phyloP scores from a whole-genome alignment of 140 eudicot species.

The Senecio squalidus region DNA sequence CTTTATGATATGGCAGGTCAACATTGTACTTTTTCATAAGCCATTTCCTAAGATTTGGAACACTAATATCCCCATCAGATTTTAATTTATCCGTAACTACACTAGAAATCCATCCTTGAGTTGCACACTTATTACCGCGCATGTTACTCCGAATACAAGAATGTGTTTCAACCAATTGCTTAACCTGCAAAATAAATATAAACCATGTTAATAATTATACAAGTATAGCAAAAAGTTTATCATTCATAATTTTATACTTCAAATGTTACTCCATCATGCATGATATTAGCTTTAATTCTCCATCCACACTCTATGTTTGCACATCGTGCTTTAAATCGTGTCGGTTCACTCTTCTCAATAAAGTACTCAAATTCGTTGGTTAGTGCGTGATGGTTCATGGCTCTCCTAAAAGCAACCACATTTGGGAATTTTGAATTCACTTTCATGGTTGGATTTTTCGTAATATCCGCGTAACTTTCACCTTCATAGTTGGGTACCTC shows the following conservation, averaged over 20 bases:
- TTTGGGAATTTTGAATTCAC: neutral
- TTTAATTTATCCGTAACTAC: neutral
- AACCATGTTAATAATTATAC: neutral
- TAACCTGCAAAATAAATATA: neutral
- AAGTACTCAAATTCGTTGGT: too few relatives aligned
- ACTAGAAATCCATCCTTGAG: neutral
- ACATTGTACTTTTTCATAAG: neutral
- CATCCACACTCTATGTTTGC: neutral
- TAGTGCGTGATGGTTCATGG: neutral
- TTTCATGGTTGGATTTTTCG: neutral
- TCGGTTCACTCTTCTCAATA: neutral
- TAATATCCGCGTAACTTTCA: neutral
- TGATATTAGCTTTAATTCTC: neutral
- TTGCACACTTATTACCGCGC: neutral
- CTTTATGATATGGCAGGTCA: neutral
- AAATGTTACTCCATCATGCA: neutral
- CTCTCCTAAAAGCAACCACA: neutral
- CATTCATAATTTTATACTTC: neutral
- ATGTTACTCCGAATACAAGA: neutral
- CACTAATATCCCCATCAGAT: neutral
- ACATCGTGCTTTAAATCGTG: neutral
- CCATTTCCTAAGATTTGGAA: neutral
- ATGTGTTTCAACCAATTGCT: neutral
- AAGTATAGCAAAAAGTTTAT: neutral
- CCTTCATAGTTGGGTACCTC: neutral